Evolutionary conservation across 164 flowering plant species (phyloP).

Genomic region (Protea cynaroides): DNA sequence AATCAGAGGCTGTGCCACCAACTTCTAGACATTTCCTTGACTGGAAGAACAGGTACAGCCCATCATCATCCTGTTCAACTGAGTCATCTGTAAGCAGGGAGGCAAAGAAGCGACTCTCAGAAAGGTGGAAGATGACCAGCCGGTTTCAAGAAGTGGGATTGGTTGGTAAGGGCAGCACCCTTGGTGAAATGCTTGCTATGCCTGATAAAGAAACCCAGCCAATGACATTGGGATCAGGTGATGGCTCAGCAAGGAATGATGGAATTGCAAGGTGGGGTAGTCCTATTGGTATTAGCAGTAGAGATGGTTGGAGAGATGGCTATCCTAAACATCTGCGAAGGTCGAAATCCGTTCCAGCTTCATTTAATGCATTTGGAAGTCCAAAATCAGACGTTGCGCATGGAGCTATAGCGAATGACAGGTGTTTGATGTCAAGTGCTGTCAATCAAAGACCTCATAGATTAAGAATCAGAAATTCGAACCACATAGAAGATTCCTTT

Average conservation of each 20-base stretch:
- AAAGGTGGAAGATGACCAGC: constrained; percentile 61
- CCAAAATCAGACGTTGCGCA: constrained; percentile 19
- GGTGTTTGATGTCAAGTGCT: constrained; percentile 9
- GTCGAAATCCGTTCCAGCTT: constrained; percentile 56
- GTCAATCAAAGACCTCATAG: constrained; percentile 19
- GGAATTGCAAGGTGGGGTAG: constrained; percentile 18
- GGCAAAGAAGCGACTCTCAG: constrained; percentile 81
- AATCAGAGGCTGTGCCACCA: constrained; percentile 27
- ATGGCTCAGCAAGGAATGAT: constrained; percentile 15
- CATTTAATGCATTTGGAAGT: constrained; percentile 26
- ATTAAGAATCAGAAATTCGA: constrained; percentile 13
- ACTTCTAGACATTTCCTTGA: constrained; percentile 25
- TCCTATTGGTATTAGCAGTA: constrained; percentile 71
- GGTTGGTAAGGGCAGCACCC: constrained; percentile 46
- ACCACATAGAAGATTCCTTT: constrained; percentile 19
- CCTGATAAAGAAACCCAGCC: constrained; percentile 36
- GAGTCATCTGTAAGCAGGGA: constrained; percentile 68
- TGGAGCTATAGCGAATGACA: constrained; percentile 22
- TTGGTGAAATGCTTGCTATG: constrained; percentile 82
- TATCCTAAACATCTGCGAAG: constrained; percentile 28
- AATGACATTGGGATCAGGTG: constrained; percentile 14
- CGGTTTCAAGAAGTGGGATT: constrained; percentile 35
- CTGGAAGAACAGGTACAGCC: constrained; percentile 17
- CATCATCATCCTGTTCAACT: constrained; percentile 33
- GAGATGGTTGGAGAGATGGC: constrained; percentile 78